Base-by-base conservation (phyloP, 2,329 filamentous ascomycete genomes). In the Cytospora paraplurivora region DNA sequence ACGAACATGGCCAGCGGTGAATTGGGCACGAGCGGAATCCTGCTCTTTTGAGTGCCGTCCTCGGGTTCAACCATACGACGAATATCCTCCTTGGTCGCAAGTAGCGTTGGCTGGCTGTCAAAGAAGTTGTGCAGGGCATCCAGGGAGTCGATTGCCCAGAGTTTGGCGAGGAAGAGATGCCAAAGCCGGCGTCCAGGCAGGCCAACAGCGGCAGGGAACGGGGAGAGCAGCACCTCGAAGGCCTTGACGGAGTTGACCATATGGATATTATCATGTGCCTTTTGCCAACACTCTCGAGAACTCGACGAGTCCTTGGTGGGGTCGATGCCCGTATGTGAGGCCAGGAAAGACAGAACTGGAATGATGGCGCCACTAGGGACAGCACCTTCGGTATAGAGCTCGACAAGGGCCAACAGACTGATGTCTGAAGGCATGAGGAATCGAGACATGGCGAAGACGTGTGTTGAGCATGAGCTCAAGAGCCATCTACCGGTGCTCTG, bases 341-440 rank as follows among this genome's bases (percentile, higher is more conserved):
- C 74, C 53, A 80, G 68, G 19, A 76, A 77, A 68, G 76, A 77
- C 49, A 82, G 69, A 8, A 77, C 73, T 13, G 76, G 74, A 5
- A 77, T 73, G 60, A 79, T 77, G 62, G 76, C 75, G 27, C 75
- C 70, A 61, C 76, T 78, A 10, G 77, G 76, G 7, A 81, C 72
- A 1, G 75, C 76, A n/a, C 87, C 87, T 68, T 90, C 87, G 44
- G 86, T 86, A 76, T 99, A 98, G 60, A 97, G 82, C 70, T 92
- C 86, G 59, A 95, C 84, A 59, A 99, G 84, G 61, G 87, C 86
- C 62, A 98, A 83, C 32, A 97, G 82, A 71, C 90, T 89, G 69
- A 98, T 85, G 74, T 95, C 96, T 69, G 92, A 88, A 13, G 94
- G 91, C n/a, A 91, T 96, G 53, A 98, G 83, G 75, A 90, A 96